phyloP scores from a whole-genome alignment of 768 basidiomycete genomes.

The Collybiopsis confluens region DNA sequence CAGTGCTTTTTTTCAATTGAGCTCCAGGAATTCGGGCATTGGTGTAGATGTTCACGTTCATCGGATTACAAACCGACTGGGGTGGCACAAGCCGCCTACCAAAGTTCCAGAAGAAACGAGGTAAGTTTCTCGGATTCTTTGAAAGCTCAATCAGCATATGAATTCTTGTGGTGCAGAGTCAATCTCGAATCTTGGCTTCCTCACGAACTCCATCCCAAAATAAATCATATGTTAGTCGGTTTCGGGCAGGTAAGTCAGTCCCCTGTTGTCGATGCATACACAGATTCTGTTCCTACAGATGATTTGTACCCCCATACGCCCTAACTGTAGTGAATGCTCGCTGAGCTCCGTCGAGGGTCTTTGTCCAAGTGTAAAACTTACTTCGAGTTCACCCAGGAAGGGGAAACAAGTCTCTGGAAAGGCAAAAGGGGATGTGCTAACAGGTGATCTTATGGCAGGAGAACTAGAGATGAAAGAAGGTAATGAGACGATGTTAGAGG shows the following conservation, averaged over 20 bases:
- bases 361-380: conserved; percentile 46
- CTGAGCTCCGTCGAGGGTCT: conserved; percentile 31
- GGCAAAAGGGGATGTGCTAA: not conserved
- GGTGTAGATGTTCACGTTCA: conserved; percentile 98
- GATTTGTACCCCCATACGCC: conserved; percentile 44
- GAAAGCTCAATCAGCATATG: not conserved
- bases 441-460: not conserved
- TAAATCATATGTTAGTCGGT: conserved; percentile 78
- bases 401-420: not conserved
- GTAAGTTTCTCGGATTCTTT: conserved; percentile 27
- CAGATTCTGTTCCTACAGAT: conserved; percentile 25
- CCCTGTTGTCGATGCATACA: not conserved
- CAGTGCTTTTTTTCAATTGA: not conserved
- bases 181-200: conserved; percentile 86
- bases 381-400: conserved; percentile 5
- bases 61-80: conserved; percentile 86
- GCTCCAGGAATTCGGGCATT: conserved; percentile 76
- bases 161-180: conserved; percentile 33
- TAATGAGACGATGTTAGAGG: not conserved
- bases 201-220: conserved; percentile 63
- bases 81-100: conserved; percentile 87
- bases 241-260: conserved; percentile 67
- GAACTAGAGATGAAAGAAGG: no score
- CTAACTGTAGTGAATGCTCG: conserved; percentile 43
- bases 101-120: conserved; percentile 87